These are phyloP conservation scores for Lodderomyces parapsilosis DNA, from an alignment of 1,139 yeast genomes.

Conservation along the genomic window DNA sequence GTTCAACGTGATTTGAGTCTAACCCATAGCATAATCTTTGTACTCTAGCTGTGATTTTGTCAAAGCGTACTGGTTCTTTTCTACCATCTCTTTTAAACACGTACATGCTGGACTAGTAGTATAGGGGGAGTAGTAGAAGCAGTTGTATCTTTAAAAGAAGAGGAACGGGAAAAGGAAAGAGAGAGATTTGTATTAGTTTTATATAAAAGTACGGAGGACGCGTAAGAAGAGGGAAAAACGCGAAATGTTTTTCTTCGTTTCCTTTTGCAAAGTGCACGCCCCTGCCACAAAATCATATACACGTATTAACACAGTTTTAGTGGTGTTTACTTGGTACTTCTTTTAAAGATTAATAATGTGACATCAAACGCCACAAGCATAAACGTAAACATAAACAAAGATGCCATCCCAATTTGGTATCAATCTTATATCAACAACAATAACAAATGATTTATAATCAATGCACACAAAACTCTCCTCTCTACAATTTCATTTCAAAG, in stretches of 20 bases:
- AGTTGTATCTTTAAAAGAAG: too few species aligned
- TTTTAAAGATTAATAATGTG: too few species aligned
- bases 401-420: background rate
- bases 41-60: constrained; percentile 54
- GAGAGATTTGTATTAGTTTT: background rate
- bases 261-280: too few species aligned
- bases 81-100: constrained; percentile 71
- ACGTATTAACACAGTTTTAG: too few species aligned
- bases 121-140: background rate
- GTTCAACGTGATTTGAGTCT: constrained; percentile 80
- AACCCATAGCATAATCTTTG: constrained; percentile 72
- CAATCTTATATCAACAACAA: background rate
- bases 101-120: constrained; percentile 32
- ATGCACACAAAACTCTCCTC: background rate
- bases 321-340: too few species aligned
- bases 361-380: too few species aligned
- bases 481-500: background rate
- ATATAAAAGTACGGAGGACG: background rate
- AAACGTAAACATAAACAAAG: background rate
- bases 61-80: constrained; percentile 82
- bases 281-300: too few species aligned
- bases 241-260: background rate
- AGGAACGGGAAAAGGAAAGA: background rate
- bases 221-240: background rate
- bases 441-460: background rate